These are phyloP conservation scores for Mycena maculata DNA, from an alignment of 768 basidiomycete species.

Conservation along the genomic window DNA sequence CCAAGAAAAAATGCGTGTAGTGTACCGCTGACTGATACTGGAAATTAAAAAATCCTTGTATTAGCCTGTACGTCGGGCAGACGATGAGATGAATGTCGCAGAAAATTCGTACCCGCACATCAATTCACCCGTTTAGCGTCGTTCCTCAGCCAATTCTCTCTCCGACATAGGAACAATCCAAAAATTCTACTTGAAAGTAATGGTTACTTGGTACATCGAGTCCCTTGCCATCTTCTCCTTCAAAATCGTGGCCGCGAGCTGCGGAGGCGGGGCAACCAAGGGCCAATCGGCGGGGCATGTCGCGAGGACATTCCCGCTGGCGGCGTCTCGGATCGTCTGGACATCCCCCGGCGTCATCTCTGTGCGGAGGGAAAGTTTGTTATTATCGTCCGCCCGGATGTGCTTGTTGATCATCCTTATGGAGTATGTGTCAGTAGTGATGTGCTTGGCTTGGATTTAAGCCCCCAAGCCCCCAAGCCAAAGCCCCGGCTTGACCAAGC, in stretches of 20 bases:
- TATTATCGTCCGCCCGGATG: slow-evolving; percentile 19
- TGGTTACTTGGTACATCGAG: slow-evolving; percentile 4
- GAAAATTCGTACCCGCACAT: slow-evolving; percentile 2
- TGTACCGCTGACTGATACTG: no score
- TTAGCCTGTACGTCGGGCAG: neutral
- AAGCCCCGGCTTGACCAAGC: no score
- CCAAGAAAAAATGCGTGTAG: no score
- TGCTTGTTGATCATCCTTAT: slow-evolving; percentile 21
- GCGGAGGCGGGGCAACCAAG: slow-evolving; percentile 19
- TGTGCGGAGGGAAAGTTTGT: slow-evolving; percentile 24
- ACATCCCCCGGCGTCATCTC: slow-evolving; percentile 22
- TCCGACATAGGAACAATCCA: slow-evolving; percentile 9
- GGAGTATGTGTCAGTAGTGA: no score
- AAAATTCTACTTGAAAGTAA: slow-evolving; percentile 8
- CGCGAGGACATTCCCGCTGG: slow-evolving; percentile 19
- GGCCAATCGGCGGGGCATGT: slow-evolving; percentile 17
- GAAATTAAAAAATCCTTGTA: no score
- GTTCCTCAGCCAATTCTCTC: neutral
- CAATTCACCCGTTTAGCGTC: slow-evolving; percentile 9
- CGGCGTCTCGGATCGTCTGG: slow-evolving; percentile 21
- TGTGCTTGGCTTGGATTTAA: no score
- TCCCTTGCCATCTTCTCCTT: slow-evolving; percentile 27
- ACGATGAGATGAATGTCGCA: slow-evolving; percentile 6
- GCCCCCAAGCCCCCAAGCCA: no score
- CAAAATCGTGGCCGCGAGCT: slow-evolving; percentile 25